Base-by-base conservation (phyloP, 192 early-diverging fungal genomes). In the Lunasporangiospora selenospora region DNA sequence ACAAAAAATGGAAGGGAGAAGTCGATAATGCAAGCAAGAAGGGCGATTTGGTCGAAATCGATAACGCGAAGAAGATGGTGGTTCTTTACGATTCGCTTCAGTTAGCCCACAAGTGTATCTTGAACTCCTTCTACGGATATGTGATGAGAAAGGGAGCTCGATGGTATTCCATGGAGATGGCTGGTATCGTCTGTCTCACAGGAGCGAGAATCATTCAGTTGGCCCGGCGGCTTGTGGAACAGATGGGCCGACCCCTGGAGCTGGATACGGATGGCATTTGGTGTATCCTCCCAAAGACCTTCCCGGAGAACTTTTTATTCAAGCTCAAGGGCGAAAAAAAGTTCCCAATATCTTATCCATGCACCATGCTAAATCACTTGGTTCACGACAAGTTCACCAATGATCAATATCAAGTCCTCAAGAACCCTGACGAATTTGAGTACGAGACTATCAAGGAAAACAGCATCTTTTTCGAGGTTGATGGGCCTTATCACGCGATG, bases 161-260 rank as follows among this genome's bases (percentile, higher is more conserved):
- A 34, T 99, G 98, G 98, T 95, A 95, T 75, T 97, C 95, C 9
- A 89, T 99, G 82, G 95, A 97, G 77, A 99, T 99, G 98, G 98
- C 95, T 0, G 98, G 98, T 19, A 94, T 99, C 24, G 96, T 98
- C 40, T 99, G 98, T 77, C 62, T 95, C 53, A 99, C 96, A 4
- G 98, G 98, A 4, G 89, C 98, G 10, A 90, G 85, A 37, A 97
- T 99, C 62, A 99, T 99, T 75, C 98, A 99, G 73, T 87, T 97
- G 81, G 98, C 98, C 6, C 86, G 95, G 9, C 78, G 89, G 48
- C 86, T 95, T 11, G 90, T 99, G 2, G 98, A 99, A 75, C 88
- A 92, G 53, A 78, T 99, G 30, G 98, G 98, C 0, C 80, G 93
- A 24, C 96, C 98, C 5, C 81, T 99, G 10, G 98, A 99, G 79